These are phyloP conservation scores for Camellia lanceoleosa DNA, from an alignment of 148 eudicot genomes.

Conservation along the genomic window DNA sequence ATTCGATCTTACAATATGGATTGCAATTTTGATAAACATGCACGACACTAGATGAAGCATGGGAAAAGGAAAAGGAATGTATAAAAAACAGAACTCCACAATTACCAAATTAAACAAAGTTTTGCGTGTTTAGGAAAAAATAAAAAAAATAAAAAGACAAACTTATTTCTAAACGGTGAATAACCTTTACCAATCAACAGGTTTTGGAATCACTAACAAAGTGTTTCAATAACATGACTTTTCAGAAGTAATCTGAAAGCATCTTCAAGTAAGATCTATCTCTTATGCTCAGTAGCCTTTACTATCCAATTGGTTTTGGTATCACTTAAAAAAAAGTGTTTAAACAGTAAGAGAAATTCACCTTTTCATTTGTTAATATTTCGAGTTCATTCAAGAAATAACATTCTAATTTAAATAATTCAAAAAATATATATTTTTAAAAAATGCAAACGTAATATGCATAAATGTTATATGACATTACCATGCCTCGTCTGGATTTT, in stretches of 20 bases:
- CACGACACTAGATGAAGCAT: too few species aligned
- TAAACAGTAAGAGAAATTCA: too few species aligned
- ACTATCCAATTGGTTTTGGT: constrained; percentile 14
- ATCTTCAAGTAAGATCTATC: too few species aligned
- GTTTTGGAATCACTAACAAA: constrained; percentile 8
- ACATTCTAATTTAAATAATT: too few species aligned
- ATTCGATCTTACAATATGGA: too few species aligned
- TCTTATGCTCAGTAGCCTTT: constrained; percentile 4
- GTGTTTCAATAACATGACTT: neutral
- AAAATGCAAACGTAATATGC: neutral
- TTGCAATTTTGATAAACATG: too few species aligned
- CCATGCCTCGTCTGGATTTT: constrained; percentile 73
- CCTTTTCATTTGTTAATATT: too few species aligned
- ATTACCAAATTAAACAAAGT: neutral
- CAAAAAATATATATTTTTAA: too few species aligned
- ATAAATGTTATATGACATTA: constrained; percentile 23
- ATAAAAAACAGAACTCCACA: neutral
- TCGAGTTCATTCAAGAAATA: too few species aligned
- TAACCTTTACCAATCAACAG: neutral
- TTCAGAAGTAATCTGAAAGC: neutral
- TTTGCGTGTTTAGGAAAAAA: neutral
- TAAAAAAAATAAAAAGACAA: too few species aligned
- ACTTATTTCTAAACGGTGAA: neutral
- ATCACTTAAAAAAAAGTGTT: constrained; percentile 8
- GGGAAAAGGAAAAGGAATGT: too few species aligned